phyloP scores from a whole-genome alignment of 1,284 basidiomycete species.

The Apiotrichum siamense region DNA sequence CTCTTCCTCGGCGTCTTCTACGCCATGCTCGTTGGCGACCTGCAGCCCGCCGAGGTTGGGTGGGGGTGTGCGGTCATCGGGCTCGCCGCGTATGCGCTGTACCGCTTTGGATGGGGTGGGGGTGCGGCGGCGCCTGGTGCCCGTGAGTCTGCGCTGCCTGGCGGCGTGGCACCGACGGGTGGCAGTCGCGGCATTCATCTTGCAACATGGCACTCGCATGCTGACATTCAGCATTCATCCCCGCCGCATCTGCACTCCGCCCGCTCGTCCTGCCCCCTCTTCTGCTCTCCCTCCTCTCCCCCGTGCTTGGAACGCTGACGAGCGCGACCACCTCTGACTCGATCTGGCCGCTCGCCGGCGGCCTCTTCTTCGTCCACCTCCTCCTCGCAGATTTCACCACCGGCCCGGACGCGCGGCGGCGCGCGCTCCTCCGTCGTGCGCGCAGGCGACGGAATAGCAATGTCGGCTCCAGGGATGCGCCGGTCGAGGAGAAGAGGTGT shows the following conservation, averaged over 20 bases:
- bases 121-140: background rate
- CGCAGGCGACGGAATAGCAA: slow-evolving; percentile 9
- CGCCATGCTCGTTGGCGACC: slow-evolving; percentile 57
- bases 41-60: slow-evolving; percentile 65
- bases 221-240: slow-evolving; percentile 51
- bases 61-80: slow-evolving; percentile 63
- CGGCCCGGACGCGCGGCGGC: slow-evolving; percentile 33
- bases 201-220: background rate
- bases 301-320: slow-evolving; percentile 84
- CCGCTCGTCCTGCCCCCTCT: slow-evolving; percentile 73
- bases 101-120: slow-evolving; percentile 30
- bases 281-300: slow-evolving; percentile 79
- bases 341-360: slow-evolving; percentile 83
- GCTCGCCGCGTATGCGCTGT: slow-evolving; percentile 59
- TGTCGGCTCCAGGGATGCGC: slow-evolving; percentile 9
- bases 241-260: slow-evolving; percentile 32
- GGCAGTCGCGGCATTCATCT: too few relatives aligned
- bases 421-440: slow-evolving; percentile 13
- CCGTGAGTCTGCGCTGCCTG: slow-evolving; percentile 5
- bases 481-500: slow-evolving; percentile 33
- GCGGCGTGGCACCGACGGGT: too few relatives aligned
- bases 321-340: slow-evolving; percentile 93
- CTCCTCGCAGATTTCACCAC: slow-evolving; percentile 62
- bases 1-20: slow-evolving; percentile 77
- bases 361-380: slow-evolving; percentile 59